Evolutionary conservation across 1,139 yeast species (phyloP), one percentile per base, ranked within the genome.

Genomic region (Eremothecium cymbalariae): DNA sequence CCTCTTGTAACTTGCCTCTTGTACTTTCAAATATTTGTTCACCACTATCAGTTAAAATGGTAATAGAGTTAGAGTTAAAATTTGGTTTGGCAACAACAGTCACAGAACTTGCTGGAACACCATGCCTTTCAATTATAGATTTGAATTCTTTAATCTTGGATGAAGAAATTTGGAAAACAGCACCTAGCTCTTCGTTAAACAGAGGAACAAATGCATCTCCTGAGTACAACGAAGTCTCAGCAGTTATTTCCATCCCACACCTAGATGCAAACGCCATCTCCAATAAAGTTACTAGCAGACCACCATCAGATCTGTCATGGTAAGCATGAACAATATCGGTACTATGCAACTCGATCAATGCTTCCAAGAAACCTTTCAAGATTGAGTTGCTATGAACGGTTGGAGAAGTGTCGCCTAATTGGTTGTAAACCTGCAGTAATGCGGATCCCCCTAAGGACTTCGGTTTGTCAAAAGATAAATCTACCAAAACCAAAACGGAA

Each of bases 241-340:
- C 42, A 28, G 58, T 54, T 36, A 82, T 58, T 33, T 71, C 64
- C 42, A 88, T 57, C 45, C 98, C 99, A 39, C 76, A 73, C 64
- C 97, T 80, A 20, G 93, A 88, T 32, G 98, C 95, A 65, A 93
- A 93, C 1, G 95, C 94, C 98, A 93, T 90, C 65, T 93, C 99
- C 27, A 81, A 64, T 32, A 83, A 65, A 7, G 98, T 79, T 33
- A 83, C 77, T 42, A 88, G 65, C 51, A 88, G 68, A 55, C 99
- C 99, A 70, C 99, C 99, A 60, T 93, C 99, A 15, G 95, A 84
- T 56, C 93, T 72, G 62, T 93, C 99, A 56, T 93, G 99, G 64
- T 93, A 93, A 7, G 97, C 85, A 52, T 79, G 68, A 13, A 93
- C 93, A 33, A 71, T 42, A 38, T 72, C 70, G 34, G 74, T 67